These are phyloP conservation scores for Solanum tacnaense DNA, from an alignment of 257 asterid species.

Conservation along the genomic window DNA sequence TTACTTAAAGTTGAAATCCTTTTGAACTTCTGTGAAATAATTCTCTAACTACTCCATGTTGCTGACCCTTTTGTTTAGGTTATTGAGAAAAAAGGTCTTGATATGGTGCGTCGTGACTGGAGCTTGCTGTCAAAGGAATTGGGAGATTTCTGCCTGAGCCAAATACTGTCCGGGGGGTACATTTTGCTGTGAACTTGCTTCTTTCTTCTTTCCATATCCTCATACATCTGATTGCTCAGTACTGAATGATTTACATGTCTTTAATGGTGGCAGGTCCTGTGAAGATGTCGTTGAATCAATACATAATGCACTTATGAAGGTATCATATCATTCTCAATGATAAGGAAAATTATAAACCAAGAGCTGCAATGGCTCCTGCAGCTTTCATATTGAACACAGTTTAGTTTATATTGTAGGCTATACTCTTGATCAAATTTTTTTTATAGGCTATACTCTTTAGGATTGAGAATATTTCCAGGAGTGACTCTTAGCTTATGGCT, in stretches of 20 bases:
- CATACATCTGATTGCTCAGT: neutral
- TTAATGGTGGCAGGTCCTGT: conserved; percentile 57
- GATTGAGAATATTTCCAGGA: neutral
- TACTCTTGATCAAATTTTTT: neutral
- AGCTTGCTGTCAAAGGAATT: conserved; percentile 89
- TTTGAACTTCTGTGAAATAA: neutral
- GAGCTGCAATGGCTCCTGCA: neutral
- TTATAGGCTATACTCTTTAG: neutral
- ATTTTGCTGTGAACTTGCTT: conserved; percentile 6
- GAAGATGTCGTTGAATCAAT: conserved; percentile 90
- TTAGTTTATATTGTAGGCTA: neutral
- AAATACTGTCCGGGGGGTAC: conserved; percentile 89
- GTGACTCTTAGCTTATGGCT: neutral
- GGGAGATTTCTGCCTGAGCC: conserved; percentile 91
- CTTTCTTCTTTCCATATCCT: neutral
- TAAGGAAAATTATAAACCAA: conserved; percentile 1
- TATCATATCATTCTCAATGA: conserved; percentile 23
- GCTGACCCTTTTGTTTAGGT: conserved; percentile 30
- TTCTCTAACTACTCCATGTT: neutral
- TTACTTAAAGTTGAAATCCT: neutral
- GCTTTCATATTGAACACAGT: neutral
- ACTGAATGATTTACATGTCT: neutral
- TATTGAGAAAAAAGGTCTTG: conserved; percentile 94
- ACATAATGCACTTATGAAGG: conserved; percentile 82
- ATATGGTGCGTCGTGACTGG: conserved; percentile 99